Evolutionary conservation across 768 basidiomycete genomes (phyloP), one percentile per base, ranked within the genome.

Genomic region (Galerina sulciceps): DNA sequence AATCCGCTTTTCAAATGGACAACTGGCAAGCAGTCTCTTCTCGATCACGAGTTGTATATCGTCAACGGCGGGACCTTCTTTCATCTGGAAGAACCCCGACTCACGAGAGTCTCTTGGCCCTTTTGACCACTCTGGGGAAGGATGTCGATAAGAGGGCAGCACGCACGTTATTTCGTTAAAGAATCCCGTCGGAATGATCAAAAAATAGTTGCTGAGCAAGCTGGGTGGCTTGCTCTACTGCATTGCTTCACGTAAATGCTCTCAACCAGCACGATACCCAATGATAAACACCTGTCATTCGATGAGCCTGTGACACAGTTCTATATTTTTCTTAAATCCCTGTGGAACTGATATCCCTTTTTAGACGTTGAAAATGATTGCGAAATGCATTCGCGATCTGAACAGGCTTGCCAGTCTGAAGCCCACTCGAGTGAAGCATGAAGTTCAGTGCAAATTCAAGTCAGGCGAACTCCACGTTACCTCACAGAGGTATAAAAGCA

Each of bases 1-100:
- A 80, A 57, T 68, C 73, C 47, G 75, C 77, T 0, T 81, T 85
- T 44, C 66, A 69, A 35, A 81, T 83, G 81, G 84, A 84, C 60
- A 72, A 70, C 62, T 85, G 0, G 72, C 76, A 0, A 58, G 73
- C 4, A 69, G 80, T 1, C 61, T 86, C 14, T 73, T 70, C 44
- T 67, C 9, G 84, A 85, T 55, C 45, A 75, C 6, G 70, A 65
- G 0, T 50, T 81, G 10, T 67, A 65, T 9, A 72, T 82, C 11
- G 53, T 48, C 11, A 55, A 55, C 11, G 82, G 69, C 0, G 81
- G 23, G 81, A 85, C 46, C 59, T 83, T 49, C 59, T 81, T 6
- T 81, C 82, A 0, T 51, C 71, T 1, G 46, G 66, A 11, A 57
- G 41, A 15, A 38, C 2, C 38, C 59, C 9, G 31, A 36, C n/a